phyloP scores from a whole-genome alignment of 345 rosid genomes.

The Aurinia saxatilis region DNA sequence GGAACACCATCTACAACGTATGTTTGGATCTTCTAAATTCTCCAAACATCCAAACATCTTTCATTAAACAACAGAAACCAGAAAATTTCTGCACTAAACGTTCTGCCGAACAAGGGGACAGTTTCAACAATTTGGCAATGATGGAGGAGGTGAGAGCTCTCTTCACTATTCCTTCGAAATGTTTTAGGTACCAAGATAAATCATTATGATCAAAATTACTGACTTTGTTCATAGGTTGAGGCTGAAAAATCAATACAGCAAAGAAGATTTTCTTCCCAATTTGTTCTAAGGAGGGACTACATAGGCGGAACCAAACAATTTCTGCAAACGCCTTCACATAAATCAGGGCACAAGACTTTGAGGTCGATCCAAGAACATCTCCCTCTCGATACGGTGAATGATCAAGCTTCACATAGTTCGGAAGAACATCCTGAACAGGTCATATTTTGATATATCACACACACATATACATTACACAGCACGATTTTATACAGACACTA shows the following conservation, averaged over 20 bases:
- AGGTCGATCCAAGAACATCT: slow-evolving; percentile 22
- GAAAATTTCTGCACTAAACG: slow-evolving; percentile 11
- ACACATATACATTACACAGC: not conserved
- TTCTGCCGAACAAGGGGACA: slow-evolving; percentile 31
- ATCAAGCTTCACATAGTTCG: slow-evolving; percentile 21
- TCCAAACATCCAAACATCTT: slow-evolving; percentile 39
- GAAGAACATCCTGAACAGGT: slow-evolving; percentile 36
- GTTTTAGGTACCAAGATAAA: not conserved
- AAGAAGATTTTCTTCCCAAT: slow-evolving; percentile 55
- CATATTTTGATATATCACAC: not conserved
- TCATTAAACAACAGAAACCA: slow-evolving; percentile 23
- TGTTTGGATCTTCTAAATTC: slow-evolving; percentile 49
- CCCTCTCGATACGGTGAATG: slow-evolving; percentile 17
- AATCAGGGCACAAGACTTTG: slow-evolving; percentile 19
- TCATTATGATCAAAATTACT: not conserved
- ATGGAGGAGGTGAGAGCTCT: slow-evolving; percentile 36
- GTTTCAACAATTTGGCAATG: slow-evolving; percentile 49
- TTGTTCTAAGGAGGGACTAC: slow-evolving; percentile 39
- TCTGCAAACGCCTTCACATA: slow-evolving; percentile 33
- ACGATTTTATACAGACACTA: not conserved
- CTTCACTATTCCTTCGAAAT: not conserved
- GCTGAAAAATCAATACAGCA: slow-evolving; percentile 31
- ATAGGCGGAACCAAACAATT: slow-evolving; percentile 34
- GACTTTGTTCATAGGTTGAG: slow-evolving; percentile 32
- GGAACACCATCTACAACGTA: slow-evolving; percentile 68